These are phyloP conservation scores for Globisporangium takayamanum DNA, from an alignment of 352 stramenopile genomes.

Conservation along the genomic window DNA sequence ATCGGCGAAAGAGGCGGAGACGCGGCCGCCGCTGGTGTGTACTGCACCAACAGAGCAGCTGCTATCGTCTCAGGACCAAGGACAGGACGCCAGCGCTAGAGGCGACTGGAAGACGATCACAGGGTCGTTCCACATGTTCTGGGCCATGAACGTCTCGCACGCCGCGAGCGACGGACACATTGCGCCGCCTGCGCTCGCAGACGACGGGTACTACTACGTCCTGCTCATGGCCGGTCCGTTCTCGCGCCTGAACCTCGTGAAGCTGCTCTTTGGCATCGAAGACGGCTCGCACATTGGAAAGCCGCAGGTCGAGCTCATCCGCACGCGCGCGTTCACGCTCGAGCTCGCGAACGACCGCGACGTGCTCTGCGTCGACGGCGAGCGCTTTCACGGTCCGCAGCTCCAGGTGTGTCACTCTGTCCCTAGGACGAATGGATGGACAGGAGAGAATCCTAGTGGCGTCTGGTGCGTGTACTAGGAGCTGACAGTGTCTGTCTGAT, in stretches of 20 bases:
- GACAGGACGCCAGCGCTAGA: conserved; percentile 1
- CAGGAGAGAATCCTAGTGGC: neutral
- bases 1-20: conserved; percentile 12
- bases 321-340: conserved; percentile 55
- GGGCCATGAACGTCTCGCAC: conserved; percentile 30
- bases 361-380: conserved; percentile 56
- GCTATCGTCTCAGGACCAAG: neutral
- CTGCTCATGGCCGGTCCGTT: conserved; percentile 39
- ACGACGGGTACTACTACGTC: conserved; percentile 57
- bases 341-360: conserved; percentile 23
- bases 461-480: neutral
- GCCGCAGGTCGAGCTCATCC: conserved; percentile 40
- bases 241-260: conserved; percentile 29
- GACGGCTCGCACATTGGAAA: conserved; percentile 36
- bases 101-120: conserved; percentile 19
- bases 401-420: conserved; percentile 19
- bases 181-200: conserved; percentile 17
- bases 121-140: conserved; percentile 27
- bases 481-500: neutral
- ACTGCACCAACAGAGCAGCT: conserved; percentile 8
- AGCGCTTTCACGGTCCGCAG: conserved; percentile 39
- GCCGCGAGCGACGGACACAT: conserved; percentile 22
- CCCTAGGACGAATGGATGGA: neutral
- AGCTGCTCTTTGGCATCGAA: conserved; percentile 50
- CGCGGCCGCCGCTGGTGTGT: conserved; percentile 40